Base-by-base conservation (phyloP, 2,329 filamentous ascomycete species). In the Beauveria scarabaeidicola region DNA sequence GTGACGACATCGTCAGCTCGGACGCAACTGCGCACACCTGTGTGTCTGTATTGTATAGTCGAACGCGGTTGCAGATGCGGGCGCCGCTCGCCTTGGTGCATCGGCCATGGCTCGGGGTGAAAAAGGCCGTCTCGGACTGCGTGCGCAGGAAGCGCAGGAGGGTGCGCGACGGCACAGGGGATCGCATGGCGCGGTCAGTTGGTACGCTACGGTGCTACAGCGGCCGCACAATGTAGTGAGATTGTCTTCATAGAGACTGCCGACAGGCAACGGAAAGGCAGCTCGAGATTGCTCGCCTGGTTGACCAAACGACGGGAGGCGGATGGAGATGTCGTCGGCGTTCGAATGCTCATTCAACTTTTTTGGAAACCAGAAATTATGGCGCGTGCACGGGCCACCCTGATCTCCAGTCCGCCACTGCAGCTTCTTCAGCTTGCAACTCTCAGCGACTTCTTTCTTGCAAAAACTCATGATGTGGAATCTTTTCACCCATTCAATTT, bases 61-160 rank as follows among this genome's bases (percentile, higher is more conserved):
- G 38, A 7, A 32, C 40, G 25, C 40, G 38, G 48, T n/a, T 23
- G 48, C 58, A 54, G 21, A 44, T 8, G 50, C 29, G 41, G 15
- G 17, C 17, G 32, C 15, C 21, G 32, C 10, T 54, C 23, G 23
- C 27, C 15, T 40, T 53, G 8, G 15, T n/a, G 19, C 51, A 21
- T 15, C 36, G 44, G 46, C 41, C 21, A 13, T 17, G 48, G 41
- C 48, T 51, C 52, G 62, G 29, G 55, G 61, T 61, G 63, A 67
- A 57, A 27, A 74, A 77, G 50, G 81, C 69, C 58, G 77, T 77
- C 66, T 88, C 81, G 64, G 88, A 84, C 71, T 92, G 89, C 58
- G 78, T 82, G 65, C 84, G 85, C 63, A 94, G 79, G 71, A 90
- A 93, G 65, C 85, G 85, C 63, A 94, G 78, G 21, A 93, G 81